Evolutionary conservation across 2,329 filamentous ascomycete genomes (phyloP).

Genomic region (Exophiala bonariae): DNA sequence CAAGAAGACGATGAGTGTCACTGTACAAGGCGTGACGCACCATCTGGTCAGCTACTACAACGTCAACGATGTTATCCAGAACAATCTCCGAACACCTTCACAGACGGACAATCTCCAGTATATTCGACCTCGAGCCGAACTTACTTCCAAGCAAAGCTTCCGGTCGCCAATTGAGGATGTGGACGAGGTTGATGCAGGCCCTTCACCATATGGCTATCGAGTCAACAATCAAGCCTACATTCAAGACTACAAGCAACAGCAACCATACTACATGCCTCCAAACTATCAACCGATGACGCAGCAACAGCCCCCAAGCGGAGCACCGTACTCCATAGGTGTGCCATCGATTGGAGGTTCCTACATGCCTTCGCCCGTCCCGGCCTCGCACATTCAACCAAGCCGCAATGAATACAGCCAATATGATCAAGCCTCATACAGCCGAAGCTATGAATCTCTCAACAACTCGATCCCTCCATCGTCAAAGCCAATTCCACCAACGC

Average conservation of each 20-base stretch:
- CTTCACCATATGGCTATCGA: conserved; percentile 42
- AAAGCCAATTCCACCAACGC: conserved; percentile 24
- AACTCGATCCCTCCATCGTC: conserved; percentile 19
- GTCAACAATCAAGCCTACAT: conserved; percentile 30
- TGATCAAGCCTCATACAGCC: conserved; percentile 24
- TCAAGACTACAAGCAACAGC: conserved; percentile 17
- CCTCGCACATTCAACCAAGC: conserved; percentile 21
- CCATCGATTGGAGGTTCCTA: conserved; percentile 24
- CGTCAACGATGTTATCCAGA: conserved; percentile 71
- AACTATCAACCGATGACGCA: conserved; percentile 25
- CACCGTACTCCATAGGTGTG: conserved; percentile 23
- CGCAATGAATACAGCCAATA: conserved; percentile 27
- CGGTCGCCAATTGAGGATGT: conserved; percentile 64
- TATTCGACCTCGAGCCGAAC: conserved; percentile 57
- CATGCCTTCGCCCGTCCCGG: conserved; percentile 20
- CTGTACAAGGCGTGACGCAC: conserved; percentile 71
- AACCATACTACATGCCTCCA: conserved; percentile 21
- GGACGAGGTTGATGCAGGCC: conserved; percentile 46
- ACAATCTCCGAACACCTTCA: conserved; percentile 59
- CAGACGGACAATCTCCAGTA: conserved; percentile 52
- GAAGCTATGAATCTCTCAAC: conserved; percentile 24
- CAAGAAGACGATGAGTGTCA: conserved; percentile 90
- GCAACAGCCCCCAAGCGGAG: conserved; percentile 19
- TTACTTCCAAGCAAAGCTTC: conserved; percentile 66
- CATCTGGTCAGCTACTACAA: conserved; percentile 90